phyloP scores from a whole-genome alignment of 768 basidiomycete genomes.

The Sutorius australiensis region DNA sequence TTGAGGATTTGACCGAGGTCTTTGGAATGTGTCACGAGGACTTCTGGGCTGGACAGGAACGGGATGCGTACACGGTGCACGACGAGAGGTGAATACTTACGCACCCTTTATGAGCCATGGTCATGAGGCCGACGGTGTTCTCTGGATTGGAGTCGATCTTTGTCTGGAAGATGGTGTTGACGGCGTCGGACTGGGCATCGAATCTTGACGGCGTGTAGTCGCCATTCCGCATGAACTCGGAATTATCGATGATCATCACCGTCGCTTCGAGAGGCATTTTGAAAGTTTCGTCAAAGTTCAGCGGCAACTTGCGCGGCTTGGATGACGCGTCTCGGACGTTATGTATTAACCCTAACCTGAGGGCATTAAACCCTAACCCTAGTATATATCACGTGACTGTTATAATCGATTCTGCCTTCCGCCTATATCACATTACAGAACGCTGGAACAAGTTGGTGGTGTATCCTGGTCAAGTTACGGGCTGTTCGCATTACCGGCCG shows the following conservation, averaged over 20 bases:
- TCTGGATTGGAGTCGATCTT: slow-evolving; percentile 97
- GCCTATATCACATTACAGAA: too few relatives aligned
- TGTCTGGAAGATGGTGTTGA: slow-evolving; percentile 83
- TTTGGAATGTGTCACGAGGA: slow-evolving; percentile 93
- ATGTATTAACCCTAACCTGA: slow-evolving; percentile 19
- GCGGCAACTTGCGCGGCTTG: slow-evolving; percentile 5
- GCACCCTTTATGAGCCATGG: slow-evolving; percentile 95
- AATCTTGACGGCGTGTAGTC: slow-evolving; percentile 87
- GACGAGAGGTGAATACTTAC: slow-evolving; percentile 21
- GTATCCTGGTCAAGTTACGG: too few relatives aligned
- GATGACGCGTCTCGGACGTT: slow-evolving; percentile 26
- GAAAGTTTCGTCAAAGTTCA: slow-evolving; percentile 12
- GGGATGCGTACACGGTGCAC: neutral
- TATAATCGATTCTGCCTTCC: too few relatives aligned
- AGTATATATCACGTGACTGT: neutral
- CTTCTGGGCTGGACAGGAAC: slow-evolving; percentile 66
- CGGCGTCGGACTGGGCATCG: slow-evolving; percentile 88
- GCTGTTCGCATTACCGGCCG: too few relatives aligned
- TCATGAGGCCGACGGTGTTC: slow-evolving; percentile 96
- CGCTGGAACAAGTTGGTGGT: too few relatives aligned
- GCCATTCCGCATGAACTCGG: slow-evolving; percentile 95
- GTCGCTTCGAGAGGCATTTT: slow-evolving; percentile 97
- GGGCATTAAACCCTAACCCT: slow-evolving; percentile 10
- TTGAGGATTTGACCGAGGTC: slow-evolving; percentile 89
- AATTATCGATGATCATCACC: slow-evolving; percentile 97